These are phyloP conservation scores for Passiflora organensis DNA, from an alignment of 345 rosid genomes.

Conservation along the genomic window DNA sequence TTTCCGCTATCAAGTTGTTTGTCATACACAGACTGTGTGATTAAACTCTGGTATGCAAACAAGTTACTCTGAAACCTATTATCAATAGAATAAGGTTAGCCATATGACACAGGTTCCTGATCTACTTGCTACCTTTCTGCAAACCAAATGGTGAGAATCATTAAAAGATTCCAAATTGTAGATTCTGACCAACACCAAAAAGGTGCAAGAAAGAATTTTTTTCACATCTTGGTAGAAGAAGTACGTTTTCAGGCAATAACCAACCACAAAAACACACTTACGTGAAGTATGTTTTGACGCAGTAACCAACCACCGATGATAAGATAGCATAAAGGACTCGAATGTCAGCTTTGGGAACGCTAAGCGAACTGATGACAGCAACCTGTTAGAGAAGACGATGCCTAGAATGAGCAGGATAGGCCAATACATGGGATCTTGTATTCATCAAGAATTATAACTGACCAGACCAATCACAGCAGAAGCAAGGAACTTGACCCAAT, in stretches of 20 bases:
- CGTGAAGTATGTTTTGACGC: constrained; percentile 27
- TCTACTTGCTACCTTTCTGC: no score
- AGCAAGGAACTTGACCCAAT: constrained; percentile 25
- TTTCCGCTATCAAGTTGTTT: constrained; percentile 83
- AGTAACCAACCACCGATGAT: constrained; percentile 16
- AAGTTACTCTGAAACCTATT: constrained; percentile 20
- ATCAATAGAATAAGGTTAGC: neutral
- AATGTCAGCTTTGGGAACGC: constrained; percentile 11
- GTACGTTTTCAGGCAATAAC: constrained; percentile 24
- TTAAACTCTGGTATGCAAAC: constrained; percentile 18
- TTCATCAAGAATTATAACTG: constrained; percentile 3
- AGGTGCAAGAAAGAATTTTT: no score
- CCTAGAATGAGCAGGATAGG: neutral
- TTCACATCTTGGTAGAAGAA: no score
- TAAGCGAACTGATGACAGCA: constrained; percentile 13
- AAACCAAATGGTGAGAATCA: no score
- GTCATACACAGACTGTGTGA: constrained; percentile 32
- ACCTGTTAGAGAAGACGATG: constrained; percentile 4
- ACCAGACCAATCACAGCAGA: constrained; percentile 28
- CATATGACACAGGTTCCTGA: no score
- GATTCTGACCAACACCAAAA: no score
- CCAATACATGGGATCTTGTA: neutral
- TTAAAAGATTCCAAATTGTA: no score
- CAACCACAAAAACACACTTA: constrained; percentile 15
- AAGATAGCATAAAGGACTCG: constrained; percentile 19